Conservation (phyloP, 2,329 filamentous ascomycete genomes). For the Podosphaera aphanis region DNA sequence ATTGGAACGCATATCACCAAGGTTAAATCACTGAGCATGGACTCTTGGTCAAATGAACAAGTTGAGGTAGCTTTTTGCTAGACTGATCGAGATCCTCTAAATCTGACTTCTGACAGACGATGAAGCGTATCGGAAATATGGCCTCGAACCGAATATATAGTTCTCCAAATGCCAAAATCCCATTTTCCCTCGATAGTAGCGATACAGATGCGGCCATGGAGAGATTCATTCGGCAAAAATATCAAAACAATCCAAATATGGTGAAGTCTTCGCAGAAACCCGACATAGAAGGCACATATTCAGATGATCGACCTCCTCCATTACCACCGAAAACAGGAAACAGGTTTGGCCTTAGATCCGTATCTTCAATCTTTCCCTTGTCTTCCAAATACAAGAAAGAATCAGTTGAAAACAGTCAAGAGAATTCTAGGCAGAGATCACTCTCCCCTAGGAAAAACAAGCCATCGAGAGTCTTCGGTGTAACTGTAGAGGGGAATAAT, state of each 20-base stretch:
- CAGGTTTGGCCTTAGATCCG: constrained; percentile 41
- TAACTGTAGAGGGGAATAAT: constrained; percentile 32
- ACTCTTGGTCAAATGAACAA: constrained; percentile 87
- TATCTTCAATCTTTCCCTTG: constrained; percentile 25
- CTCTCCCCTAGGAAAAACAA: constrained; percentile 22
- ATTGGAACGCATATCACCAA: constrained; percentile 95
- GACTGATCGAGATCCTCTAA: neutral
- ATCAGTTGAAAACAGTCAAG: constrained; percentile 6
- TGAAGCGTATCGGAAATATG: constrained; percentile 77
- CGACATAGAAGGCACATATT: constrained; percentile 20
- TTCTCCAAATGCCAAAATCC: constrained; percentile 55
- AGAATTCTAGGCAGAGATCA: constrained; percentile 2
- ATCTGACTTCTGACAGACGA: constrained; percentile 35
- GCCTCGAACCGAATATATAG: constrained; percentile 79
- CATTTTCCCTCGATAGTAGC: constrained; percentile 73
- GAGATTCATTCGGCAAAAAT: constrained; percentile 83
- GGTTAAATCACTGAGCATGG: constrained; percentile 96
- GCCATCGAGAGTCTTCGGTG: constrained; percentile 44
- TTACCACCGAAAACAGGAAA: constrained; percentile 35
- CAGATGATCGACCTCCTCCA: constrained; percentile 30
- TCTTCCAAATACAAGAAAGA: constrained; percentile 25
- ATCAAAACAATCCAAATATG: constrained; percentile 38
- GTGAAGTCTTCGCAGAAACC: constrained; percentile 18
- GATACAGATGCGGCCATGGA: constrained; percentile 90
- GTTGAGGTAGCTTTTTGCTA: constrained; percentile 47